A percentile compares a stretch with the other conserved stretches of the same genome.
These are phyloP conservation scores for Monosporascus sp. DNA, from an alignment of 2,329 filamentous ascomycete species.

Conservation along the genomic window DNA sequence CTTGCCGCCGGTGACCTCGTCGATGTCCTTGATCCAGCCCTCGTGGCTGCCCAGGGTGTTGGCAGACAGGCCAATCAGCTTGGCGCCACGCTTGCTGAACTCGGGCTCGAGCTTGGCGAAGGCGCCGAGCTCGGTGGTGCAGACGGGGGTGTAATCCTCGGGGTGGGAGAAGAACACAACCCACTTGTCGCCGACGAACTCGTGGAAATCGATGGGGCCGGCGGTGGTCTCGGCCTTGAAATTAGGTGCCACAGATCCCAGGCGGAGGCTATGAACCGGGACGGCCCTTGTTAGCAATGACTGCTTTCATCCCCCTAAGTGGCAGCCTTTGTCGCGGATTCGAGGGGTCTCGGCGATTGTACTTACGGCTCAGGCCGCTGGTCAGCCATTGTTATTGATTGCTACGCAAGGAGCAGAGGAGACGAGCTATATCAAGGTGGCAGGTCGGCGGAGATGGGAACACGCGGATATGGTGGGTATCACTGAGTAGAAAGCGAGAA, in stretches of 20 bases:
- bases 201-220: conserved; percentile 75
- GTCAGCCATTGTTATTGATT: conserved; percentile 21
- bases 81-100: conserved; percentile 80
- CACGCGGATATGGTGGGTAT: conserved; percentile 5
- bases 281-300: neutral
- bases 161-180: conserved; percentile 81
- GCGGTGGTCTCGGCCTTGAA: conserved; percentile 77
- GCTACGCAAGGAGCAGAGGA: neutral
- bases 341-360: neutral
- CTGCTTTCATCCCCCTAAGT: neutral
- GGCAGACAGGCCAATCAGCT: conserved; percentile 86
- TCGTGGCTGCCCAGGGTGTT: conserved; percentile 81
- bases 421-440: neutral
- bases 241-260: conserved; percentile 68
- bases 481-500: neutral
- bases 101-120: conserved; percentile 86
- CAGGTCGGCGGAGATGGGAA: conserved; percentile 1
- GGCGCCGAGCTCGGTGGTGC: conserved; percentile 90
- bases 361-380: conserved; percentile 25
- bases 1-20: conserved; percentile 67
- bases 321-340: no score
- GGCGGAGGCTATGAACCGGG: conserved; percentile 46
- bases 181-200: conserved; percentile 76
- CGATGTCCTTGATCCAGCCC: conserved; percentile 86
- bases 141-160: conserved; percentile 89